phyloP scores from a whole-genome alignment of 2,329 filamentous ascomycete species.

The Kalmusia sp. region DNA sequence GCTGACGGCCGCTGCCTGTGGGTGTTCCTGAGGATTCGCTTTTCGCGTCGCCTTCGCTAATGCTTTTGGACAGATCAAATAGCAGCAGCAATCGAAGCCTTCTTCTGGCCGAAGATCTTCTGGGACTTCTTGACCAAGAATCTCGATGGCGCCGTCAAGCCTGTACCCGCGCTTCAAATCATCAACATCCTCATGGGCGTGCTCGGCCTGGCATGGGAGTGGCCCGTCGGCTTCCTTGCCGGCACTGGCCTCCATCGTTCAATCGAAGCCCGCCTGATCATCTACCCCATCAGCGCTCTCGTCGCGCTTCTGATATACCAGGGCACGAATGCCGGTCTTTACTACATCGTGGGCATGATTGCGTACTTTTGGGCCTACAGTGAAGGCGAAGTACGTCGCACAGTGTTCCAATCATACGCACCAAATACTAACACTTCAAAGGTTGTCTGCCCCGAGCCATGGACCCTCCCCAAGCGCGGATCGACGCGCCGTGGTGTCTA shows the following conservation, averaged over 20 bases:
- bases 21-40: constrained; percentile 29
- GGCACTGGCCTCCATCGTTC: constrained; percentile 82
- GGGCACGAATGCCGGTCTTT: constrained; percentile 87
- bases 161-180: constrained; percentile 86
- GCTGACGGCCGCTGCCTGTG: constrained; percentile 82
- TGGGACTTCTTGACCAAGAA: constrained; percentile 96
- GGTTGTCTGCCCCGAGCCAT: constrained; percentile 58
- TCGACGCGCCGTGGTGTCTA: constrained; percentile 31
- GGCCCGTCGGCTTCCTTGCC: constrained; percentile 79
- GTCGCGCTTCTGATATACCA: constrained; percentile 84
- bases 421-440: constrained; percentile 29
- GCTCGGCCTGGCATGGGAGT: constrained; percentile 84
- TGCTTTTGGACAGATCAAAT: constrained; percentile 74
- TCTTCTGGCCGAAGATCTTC: constrained; percentile 99
- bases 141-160: constrained; percentile 84
- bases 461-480: constrained; percentile 57
- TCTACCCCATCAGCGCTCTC: constrained; percentile 81
- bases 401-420: not conserved
- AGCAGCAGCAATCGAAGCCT: constrained; percentile 79
- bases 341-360: constrained; percentile 84
- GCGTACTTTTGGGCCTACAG: constrained; percentile 98
- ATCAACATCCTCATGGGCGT: constrained; percentile 87
- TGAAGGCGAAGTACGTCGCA: constrained; percentile 93
- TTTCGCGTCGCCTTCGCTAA: not conserved
- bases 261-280: constrained; percentile 82